A percentile compares a stretch with the other conserved stretches of the same genome.
These are phyloP conservation scores for Pneumocystis oryctolagi DNA, from an alignment of 1,139 yeast species.

Conservation along the genomic window DNA sequence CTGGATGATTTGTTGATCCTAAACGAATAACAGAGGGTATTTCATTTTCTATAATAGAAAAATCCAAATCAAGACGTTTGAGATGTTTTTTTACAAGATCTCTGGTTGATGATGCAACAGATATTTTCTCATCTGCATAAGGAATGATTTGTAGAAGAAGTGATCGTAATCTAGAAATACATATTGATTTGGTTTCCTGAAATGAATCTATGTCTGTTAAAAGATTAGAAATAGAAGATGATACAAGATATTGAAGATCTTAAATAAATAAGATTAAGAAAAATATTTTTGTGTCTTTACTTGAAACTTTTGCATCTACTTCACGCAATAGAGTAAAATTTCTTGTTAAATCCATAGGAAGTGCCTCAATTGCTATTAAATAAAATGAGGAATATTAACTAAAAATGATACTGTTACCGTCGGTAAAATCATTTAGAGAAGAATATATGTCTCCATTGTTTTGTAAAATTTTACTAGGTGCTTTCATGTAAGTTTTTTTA, in stretches of 20 bases:
- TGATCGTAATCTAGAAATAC: conserved; percentile 22
- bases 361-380: conserved; percentile 49
- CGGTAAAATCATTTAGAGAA: conserved; percentile 81
- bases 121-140: conserved; percentile 92
- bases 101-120: conserved; percentile 81
- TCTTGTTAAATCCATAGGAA: conserved; percentile 69
- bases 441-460: conserved; percentile 40
- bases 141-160: conserved; percentile 58
- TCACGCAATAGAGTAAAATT: conserved; percentile 82
- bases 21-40: conserved; percentile 21
- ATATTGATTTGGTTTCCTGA: conserved; percentile 7
- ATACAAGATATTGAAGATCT: conserved; percentile 43
- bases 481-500: neutral
- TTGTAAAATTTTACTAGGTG: neutral
- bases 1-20: conserved; percentile 81
- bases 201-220: conserved; percentile 12
- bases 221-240: conserved; percentile 38
- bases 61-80: conserved; percentile 64
- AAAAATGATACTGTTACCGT: conserved; percentile 27
- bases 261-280: conserved; percentile 31
- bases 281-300: conserved; percentile 23
- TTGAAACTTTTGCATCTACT: conserved; percentile 84
- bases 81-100: conserved; percentile 61
- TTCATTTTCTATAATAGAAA: conserved; percentile 55
- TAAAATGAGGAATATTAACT: neutral